These are phyloP conservation scores for Fonsecaea nubica DNA, from an alignment of 2,329 filamentous ascomycete genomes.

Conservation along the genomic window DNA sequence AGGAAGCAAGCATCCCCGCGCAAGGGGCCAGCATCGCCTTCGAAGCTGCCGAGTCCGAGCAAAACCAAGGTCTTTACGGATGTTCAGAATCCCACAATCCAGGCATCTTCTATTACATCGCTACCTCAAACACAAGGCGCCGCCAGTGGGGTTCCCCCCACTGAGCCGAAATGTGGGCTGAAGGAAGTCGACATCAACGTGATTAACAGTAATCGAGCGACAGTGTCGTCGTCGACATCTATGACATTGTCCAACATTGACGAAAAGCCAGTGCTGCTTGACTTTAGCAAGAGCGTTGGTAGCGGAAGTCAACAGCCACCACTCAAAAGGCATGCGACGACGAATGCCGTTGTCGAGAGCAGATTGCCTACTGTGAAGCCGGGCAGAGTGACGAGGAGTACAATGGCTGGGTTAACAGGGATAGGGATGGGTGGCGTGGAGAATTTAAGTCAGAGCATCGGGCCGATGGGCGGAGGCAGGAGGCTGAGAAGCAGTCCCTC, in stretches of 20 bases:
- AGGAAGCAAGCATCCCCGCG: conserved; percentile 37
- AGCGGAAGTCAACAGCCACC: conserved; percentile 29
- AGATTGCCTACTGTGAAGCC: conserved; percentile 26
- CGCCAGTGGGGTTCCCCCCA: not conserved
- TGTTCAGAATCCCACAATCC: conserved; percentile 47
- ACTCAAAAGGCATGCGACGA: conserved; percentile 37
- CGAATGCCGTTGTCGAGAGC: conserved; percentile 36
- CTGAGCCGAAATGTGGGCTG: conserved; percentile 42
- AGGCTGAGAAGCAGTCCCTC: conserved; percentile 48
- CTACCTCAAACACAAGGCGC: conserved; percentile 38
- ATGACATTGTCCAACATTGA: conserved; percentile 29
- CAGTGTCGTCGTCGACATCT: conserved; percentile 8
- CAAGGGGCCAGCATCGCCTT: conserved; percentile 34
- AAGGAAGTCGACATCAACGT: conserved; percentile 61
- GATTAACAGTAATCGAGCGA: conserved; percentile 39
- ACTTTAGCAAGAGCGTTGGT: conserved; percentile 36
- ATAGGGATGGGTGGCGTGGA: conserved; percentile 26
- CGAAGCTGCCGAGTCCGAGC: conserved; percentile 50
- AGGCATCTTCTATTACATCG: conserved; percentile 41
- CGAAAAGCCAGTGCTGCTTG: conserved; percentile 38
- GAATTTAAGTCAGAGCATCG: conserved; percentile 42
- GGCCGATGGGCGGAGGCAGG: conserved; percentile 41
- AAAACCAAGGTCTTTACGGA: conserved; percentile 63
- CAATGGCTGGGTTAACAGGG: conserved; percentile 13
- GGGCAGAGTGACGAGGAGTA: conserved; percentile 28